A percentile compares a stretch with the other conserved stretches of the same genome.
phyloP scores from a whole-genome alignment of 768 basidiomycete genomes.

The Hortiboletus campestris region DNA sequence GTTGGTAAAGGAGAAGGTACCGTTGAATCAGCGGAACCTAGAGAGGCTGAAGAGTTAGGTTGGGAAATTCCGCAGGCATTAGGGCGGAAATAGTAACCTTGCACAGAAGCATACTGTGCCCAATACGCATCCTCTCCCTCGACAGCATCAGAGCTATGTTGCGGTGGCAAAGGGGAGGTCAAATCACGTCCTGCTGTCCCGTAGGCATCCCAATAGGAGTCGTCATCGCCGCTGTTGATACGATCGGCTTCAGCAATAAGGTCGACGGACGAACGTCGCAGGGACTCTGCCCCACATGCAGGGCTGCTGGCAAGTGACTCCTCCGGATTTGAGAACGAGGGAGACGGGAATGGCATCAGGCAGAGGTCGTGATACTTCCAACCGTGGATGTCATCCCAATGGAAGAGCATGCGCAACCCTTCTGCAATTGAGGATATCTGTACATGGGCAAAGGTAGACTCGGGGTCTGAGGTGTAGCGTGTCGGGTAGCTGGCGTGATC shows the following conservation, averaged over 20 bases:
- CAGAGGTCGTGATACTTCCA: slow-evolving; percentile 75
- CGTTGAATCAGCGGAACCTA: slow-evolving; percentile 74
- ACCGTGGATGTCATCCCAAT: slow-evolving; percentile 51
- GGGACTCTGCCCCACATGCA: slow-evolving; percentile 5
- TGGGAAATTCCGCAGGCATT: slow-evolving; percentile 3
- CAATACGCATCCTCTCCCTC: slow-evolving; percentile 65
- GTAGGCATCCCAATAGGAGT: slow-evolving; percentile 72
- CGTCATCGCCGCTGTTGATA: slow-evolving; percentile 38
- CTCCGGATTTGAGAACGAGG: slow-evolving; percentile 29
- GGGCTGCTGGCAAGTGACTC: slow-evolving; percentile 28
- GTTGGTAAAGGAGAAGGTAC: slow-evolving; percentile 48
- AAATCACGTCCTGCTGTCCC: slow-evolving; percentile 37
- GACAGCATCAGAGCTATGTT: slow-evolving; percentile 10
- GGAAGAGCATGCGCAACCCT: slow-evolving; percentile 62
- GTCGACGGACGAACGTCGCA: neutral
- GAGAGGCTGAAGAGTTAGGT: slow-evolving; percentile 2
- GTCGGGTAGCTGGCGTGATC: slow-evolving; percentile 32
- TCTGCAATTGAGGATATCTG: slow-evolving; percentile 38
- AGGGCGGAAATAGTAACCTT: slow-evolving; percentile 46
- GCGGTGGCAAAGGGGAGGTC: slow-evolving; percentile 9
- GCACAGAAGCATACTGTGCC: slow-evolving; percentile 69
- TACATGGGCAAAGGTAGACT: slow-evolving; percentile 57
- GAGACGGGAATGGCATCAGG: slow-evolving; percentile 67
- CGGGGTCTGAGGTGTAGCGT: slow-evolving; percentile 46
- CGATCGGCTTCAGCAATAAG: slow-evolving; percentile 11